phyloP scores from a whole-genome alignment of 345 rosid genomes.

The Geranium brycei region DNA sequence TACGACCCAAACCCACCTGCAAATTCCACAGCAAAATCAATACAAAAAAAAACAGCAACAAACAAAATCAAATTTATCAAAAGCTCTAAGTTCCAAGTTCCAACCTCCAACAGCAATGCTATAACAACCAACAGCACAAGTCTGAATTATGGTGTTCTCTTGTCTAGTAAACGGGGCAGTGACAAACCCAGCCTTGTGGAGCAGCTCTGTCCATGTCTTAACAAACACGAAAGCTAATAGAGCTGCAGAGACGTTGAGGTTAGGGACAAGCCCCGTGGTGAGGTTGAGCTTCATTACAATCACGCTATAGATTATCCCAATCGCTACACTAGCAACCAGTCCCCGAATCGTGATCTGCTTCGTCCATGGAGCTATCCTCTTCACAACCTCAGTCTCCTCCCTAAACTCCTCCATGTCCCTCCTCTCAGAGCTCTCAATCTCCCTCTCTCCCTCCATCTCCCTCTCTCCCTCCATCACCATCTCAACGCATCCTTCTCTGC shows the following conservation, averaged over 20 bases:
- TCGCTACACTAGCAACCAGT: conserved; percentile 46
- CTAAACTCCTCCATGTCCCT: conserved; percentile 17
- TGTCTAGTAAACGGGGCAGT: conserved; percentile 72
- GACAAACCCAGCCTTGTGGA: conserved; percentile 55
- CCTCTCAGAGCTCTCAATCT: conserved; percentile 12
- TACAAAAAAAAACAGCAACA: neutral
- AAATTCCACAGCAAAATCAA: neutral
- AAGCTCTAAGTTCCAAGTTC: neutral
- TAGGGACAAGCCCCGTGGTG: conserved; percentile 88
- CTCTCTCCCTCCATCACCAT: no score
- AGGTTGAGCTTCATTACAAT: conserved; percentile 81
- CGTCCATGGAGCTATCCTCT: conserved; percentile 64
- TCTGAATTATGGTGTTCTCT: conserved; percentile 85
- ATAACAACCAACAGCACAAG: conserved; percentile 91
- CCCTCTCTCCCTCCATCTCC: conserved; percentile 16
- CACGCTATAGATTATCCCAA: conserved; percentile 75
- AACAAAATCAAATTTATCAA: neutral
- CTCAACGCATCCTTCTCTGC: neutral
- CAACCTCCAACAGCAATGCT: conserved; percentile 82
- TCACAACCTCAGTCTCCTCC: conserved; percentile 27
- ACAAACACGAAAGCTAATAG: conserved; percentile 65
- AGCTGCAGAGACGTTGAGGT: conserved; percentile 93
- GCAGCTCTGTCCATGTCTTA: conserved; percentile 67
- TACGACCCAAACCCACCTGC: conserved; percentile 96
- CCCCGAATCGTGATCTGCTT: conserved; percentile 73